Base-by-base conservation (phyloP, 139 green algal genomes). In the Mesotaenium endlicherianum region DNA sequence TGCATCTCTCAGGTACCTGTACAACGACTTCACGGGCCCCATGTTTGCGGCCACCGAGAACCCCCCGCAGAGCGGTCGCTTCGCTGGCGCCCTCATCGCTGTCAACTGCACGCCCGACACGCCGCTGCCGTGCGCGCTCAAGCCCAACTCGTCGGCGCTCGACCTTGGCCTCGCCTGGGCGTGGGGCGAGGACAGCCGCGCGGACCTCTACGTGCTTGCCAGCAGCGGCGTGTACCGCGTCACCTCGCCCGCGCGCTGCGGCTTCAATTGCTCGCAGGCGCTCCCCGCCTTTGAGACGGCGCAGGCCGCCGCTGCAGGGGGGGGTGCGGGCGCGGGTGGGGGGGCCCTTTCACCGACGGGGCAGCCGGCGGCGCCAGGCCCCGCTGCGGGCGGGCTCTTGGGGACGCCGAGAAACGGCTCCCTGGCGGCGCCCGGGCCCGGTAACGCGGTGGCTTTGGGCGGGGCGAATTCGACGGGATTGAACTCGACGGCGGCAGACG, bases 1-100 rank as follows among this genome's bases (percentile, higher is more conserved):
- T n/a, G n/a, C n/a, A n/a, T n/a, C 64, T 75, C 40, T 14, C 70
- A 78, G 20, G 36, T 78, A 78, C 26, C n/a, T 78, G 44, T 78
- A 67, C 44, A 67, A 57, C 70, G 70, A 78, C 70, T 69, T 39
- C 5, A 40, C 11, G 5, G 70, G 70, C 11, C 42, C 42, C 11
- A 67, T 78, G 43, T 78, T 8, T 8, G 70, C 20, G 26, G 70
- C 14, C n/a, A 64, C 11, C 26, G 20, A 67, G 11, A 43, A 75
- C 14, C 64, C 64, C 34, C 16, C 17, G 40, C 8, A 67, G 8
- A 78, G 70, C 44, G 11, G 14, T 8, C 30, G 5, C 11, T 69
- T 69, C 20, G 8, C 42, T 8, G 20, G 11, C 11, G 8, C 70
- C 5, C 20, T 8, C 5, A 14, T 78, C 14, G n/a, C 26, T 5